phyloP scores from a whole-genome alignment of 148 eudicot genomes.

The Vaccinium myrtillus region DNA sequence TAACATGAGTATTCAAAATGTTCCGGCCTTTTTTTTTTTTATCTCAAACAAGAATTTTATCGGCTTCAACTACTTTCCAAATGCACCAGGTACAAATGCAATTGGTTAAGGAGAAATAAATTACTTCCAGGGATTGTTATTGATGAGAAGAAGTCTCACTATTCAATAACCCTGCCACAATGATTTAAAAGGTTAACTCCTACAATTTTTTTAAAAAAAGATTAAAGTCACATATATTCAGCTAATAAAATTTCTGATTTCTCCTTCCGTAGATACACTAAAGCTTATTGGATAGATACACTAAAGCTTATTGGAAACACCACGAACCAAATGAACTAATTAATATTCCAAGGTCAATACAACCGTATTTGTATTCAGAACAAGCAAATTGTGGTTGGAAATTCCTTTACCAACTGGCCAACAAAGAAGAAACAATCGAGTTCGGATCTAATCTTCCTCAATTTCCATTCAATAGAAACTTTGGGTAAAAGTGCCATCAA shows the following conservation, averaged over 20 bases:
- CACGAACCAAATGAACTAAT: background rate
- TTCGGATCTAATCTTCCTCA: background rate
- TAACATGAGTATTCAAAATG: background rate
- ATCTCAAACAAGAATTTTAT: too few relatives aligned
- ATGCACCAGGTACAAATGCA: background rate
- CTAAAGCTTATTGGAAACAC: background rate
- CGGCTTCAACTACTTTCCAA: background rate
- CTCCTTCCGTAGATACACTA: too few relatives aligned
- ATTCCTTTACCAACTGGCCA: background rate
- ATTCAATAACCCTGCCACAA: background rate
- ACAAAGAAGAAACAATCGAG: background rate
- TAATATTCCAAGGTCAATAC: too few relatives aligned
- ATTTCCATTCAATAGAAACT: background rate
- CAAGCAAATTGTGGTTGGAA: background rate
- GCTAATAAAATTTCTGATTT: background rate
- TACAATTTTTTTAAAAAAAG: background rate
- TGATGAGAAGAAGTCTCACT: background rate
- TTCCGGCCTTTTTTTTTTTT: too few relatives aligned
- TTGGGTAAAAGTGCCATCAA: background rate
- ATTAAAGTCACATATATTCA: background rate
- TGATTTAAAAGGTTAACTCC: background rate
- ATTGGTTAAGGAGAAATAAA: background rate
- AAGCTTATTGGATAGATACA: background rate
- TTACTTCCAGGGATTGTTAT: background rate
- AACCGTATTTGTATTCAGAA: too few relatives aligned